phyloP scores from a whole-genome alignment of 495 filamentous ascomycete genomes.

The Extremus antarcticus region DNA sequence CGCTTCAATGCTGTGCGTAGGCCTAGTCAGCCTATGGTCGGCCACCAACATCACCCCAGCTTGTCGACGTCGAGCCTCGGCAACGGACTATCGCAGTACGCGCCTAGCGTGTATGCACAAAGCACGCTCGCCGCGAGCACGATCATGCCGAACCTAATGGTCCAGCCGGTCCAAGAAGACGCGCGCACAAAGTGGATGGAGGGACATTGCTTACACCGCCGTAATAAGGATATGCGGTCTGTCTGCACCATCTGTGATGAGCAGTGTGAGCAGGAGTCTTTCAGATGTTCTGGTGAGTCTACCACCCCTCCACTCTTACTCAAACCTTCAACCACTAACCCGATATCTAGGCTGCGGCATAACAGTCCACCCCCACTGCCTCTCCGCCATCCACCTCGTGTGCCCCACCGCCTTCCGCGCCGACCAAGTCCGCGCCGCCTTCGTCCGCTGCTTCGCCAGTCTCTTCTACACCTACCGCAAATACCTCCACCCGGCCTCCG shows the following conservation, averaged over 20 bases:
- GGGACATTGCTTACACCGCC: slow-evolving; percentile 79
- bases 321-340: neutral
- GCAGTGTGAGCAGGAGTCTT: slow-evolving; percentile 77
- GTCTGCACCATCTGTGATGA: slow-evolving; percentile 85
- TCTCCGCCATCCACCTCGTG: slow-evolving; percentile 68
- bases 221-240: slow-evolving; percentile 52
- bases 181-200: slow-evolving; percentile 86
- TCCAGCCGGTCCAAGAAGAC: slow-evolving; percentile 75
- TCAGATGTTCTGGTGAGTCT: slow-evolving; percentile 50
- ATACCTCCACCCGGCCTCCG: slow-evolving; percentile 59
- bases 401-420: slow-evolving; percentile 84
- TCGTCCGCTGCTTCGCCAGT: slow-evolving; percentile 87
- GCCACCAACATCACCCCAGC: slow-evolving; percentile 59
- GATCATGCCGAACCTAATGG: slow-evolving; percentile 80
- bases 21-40: slow-evolving; percentile 60
- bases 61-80: slow-evolving; percentile 75
- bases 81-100: slow-evolving; percentile 68
- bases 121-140: slow-evolving; percentile 98
- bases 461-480: slow-evolving; percentile 94
- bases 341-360: slow-evolving; percentile 52
- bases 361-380: slow-evolving; percentile 68
- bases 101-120: slow-evolving; percentile 89
- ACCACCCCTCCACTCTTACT: neutral
- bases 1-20: slow-evolving; percentile 56
- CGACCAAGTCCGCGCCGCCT: slow-evolving; percentile 83